These are phyloP conservation scores for Pythium phragmitis DNA, from an alignment of 352 stramenopile genomes.

Conservation along the genomic window DNA sequence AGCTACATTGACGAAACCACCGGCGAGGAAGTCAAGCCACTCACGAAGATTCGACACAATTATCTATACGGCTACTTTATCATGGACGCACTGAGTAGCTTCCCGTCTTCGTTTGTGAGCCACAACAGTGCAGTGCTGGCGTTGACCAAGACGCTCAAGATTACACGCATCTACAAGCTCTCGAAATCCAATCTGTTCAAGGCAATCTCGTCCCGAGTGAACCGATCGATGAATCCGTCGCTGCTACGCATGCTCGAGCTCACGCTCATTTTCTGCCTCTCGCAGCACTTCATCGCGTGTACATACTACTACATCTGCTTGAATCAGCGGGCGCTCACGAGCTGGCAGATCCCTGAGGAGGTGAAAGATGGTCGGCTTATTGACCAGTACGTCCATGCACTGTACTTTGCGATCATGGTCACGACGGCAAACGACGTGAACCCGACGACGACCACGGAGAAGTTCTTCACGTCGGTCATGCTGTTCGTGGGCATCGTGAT, in stretches of 20 bases:
- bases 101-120: conserved; percentile 42
- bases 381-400: conserved; percentile 50
- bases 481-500: conserved; percentile 76
- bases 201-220: conserved; percentile 46
- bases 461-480: conserved; percentile 65
- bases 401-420: conserved; percentile 73
- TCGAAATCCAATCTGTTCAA: conserved; percentile 51
- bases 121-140: conserved; percentile 34
- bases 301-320: conserved; percentile 63
- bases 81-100: conserved; percentile 54
- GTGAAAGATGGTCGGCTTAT: conserved; percentile 33
- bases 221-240: conserved; percentile 65
- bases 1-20: conserved; percentile 64
- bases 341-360: conserved; percentile 38
- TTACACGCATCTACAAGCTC: conserved; percentile 54
- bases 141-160: conserved; percentile 57
- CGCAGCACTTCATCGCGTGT: conserved; percentile 77
- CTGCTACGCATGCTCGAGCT: conserved; percentile 69
- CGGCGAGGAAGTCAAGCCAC: conserved; percentile 58
- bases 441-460: conserved; percentile 51
- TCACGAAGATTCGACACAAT: conserved; percentile 50
- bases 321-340: conserved; percentile 39
- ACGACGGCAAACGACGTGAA: conserved; percentile 62
- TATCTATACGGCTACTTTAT: conserved; percentile 60
- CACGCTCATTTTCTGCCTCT: conserved; percentile 65